Conservation (phyloP, 2,329 filamentous ascomycete species). For the Dactylella cylindrospora region DNA sequence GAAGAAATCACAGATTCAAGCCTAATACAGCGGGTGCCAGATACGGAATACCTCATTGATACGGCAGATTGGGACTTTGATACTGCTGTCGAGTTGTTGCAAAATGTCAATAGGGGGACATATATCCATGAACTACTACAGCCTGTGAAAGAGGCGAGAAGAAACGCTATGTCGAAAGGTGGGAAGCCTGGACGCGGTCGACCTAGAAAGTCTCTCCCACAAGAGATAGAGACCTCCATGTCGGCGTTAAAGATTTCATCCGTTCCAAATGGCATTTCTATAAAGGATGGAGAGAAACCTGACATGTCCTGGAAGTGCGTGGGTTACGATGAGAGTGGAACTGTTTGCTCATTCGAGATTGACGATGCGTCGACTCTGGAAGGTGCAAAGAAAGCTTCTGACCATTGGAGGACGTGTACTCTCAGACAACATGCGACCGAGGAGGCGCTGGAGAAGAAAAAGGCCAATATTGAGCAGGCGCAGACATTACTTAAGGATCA, state of each 20-base stretch:
- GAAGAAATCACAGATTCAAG: conserved; percentile 28
- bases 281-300: conserved; percentile 4
- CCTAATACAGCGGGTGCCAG: conserved; percentile 21
- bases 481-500: conserved; percentile 29
- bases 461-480: conserved; percentile 37
- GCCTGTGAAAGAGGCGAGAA: conserved; percentile 31
- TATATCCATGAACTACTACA: conserved; percentile 34
- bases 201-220: conserved; percentile 11
- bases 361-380: conserved; percentile 29
- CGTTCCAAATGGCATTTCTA: conserved; percentile 9
- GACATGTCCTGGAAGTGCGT: conserved; percentile 21
- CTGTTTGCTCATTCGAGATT: conserved; percentile 14
- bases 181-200: conserved; percentile 15
- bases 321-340: conserved; percentile 22
- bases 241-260: conserved; percentile 25
- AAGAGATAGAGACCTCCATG: conserved; percentile 25
- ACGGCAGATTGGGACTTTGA: conserved; percentile 41
- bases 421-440: conserved; percentile 29
- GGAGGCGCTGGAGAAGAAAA: conserved; percentile 28
- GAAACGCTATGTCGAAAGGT: conserved; percentile 23
- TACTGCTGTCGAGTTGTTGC: conserved; percentile 30
- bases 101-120: conserved; percentile 38
- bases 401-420: conserved; percentile 33
- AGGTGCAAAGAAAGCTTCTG: conserved; percentile 31
- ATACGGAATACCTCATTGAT: conserved; percentile 36